Conservation (phyloP, 2,329 filamentous ascomycete species). For the Capronia epimyces region DNA sequence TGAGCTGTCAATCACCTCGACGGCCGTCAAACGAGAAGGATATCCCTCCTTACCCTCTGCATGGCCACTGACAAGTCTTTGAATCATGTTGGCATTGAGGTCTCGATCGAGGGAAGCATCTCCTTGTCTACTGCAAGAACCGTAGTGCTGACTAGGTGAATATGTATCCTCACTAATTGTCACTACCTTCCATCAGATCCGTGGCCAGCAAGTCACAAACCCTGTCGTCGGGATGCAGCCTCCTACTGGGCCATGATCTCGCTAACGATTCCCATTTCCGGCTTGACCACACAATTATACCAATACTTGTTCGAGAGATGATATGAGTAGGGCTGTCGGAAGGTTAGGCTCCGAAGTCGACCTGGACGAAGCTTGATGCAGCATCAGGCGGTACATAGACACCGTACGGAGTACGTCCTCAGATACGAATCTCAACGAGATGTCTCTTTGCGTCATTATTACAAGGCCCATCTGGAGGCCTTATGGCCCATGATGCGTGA, state of each 20-base stretch:
- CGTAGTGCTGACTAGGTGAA: conserved; percentile 2
- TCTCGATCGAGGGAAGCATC: conserved; percentile 5
- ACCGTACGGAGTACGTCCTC: no score
- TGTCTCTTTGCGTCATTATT: no score
- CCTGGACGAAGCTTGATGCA: no score
- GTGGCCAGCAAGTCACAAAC: conserved; percentile 1
- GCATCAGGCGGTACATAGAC: no score
- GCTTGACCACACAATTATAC: not conserved
- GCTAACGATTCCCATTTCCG: not conserved
- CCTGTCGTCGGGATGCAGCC: not conserved
- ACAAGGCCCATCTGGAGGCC: no score
- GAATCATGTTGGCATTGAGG: not conserved
- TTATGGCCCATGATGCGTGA: no score
- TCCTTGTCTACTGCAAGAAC: not conserved
- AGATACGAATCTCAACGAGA: no score
- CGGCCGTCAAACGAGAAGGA: not conserved
- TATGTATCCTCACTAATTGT: not conserved
- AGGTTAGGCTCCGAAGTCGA: no score
- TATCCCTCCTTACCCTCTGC: conserved; percentile 1
- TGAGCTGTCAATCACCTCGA: conserved; percentile 5
- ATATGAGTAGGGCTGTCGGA: no score
- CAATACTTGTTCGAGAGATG: no score
- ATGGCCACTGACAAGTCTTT: conserved; percentile 3
- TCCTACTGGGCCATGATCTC: not conserved
- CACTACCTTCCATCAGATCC: not conserved